Base-by-base conservation (phyloP, 2,329 filamentous ascomycete species). In the Bertia moriformis region DNA sequence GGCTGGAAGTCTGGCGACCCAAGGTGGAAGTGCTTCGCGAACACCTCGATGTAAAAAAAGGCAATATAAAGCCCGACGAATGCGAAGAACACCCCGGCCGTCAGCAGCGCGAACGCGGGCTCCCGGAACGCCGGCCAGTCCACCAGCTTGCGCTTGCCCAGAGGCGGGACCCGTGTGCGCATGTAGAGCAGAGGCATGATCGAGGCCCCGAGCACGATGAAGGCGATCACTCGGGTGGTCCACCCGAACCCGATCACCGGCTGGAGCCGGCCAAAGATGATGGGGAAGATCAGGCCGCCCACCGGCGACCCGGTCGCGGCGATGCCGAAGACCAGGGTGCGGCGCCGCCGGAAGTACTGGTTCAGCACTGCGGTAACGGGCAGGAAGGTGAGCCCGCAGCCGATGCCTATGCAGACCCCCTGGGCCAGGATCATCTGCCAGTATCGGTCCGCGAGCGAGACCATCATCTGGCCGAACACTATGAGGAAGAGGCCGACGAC, bases 401-500 rank as follows among this genome's bases (percentile, higher is more conserved):
- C 68, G 1, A 65, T 43, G 4, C 69, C 68, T 18, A 65, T 46
- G 38, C 58, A 62, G 19, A 66, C 44, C 2, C 62, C 63, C 43
- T 69, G 66, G 1, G 62, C 49, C 0, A 70, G 50, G 1, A 69
- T 37, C 0, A 62, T 47, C 43, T 69, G 62, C 55, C 57, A 69
- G 49, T 65, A 69, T 2, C 48, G 42, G 0, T 44, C 53, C n/a
- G 46, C 50, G 0, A 63, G 40, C 17, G 48, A 54, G 1, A 53
- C 47, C 55, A 61, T 63, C 52, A 70, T 65, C 45, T 65, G 54
- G 2, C 67, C 66, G 13, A 71, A 54, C 4, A 66, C 57, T 4
- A 63, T 51, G 3, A 67, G 43, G 40, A 62, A 51, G 3, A 53
- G 49, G 14, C 69, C 67, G 3, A 48, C 44, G 2, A 53, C n/a